Conservation (phyloP, 2,329 filamentous ascomycete species). For the Epichloe amarillans region DNA sequence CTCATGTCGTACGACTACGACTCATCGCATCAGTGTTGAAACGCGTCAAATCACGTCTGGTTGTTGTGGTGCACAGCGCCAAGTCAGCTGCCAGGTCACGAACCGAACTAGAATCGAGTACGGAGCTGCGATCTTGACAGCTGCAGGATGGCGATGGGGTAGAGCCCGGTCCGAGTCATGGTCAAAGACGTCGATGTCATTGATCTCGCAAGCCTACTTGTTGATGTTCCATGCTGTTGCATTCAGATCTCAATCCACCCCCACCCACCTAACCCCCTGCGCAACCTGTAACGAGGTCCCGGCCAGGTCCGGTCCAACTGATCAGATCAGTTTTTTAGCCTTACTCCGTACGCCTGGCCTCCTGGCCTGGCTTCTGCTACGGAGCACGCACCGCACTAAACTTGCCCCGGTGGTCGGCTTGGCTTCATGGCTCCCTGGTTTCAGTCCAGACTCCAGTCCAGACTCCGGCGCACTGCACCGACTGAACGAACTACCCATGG, state of each 20-base stretch:
- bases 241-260: constrained; percentile 3
- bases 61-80: background rate
- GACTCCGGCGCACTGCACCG: background rate
- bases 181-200: background rate
- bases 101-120: background rate
- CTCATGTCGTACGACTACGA: background rate
- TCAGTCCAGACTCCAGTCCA: background rate
- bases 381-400: background rate
- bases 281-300: background rate
- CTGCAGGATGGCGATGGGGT: background rate
- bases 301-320: background rate
- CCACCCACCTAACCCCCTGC: constrained; percentile 6
- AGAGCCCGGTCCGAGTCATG: background rate
- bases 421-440: background rate
- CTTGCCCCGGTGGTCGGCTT: background rate
- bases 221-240: too few species aligned
- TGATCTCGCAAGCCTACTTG: too few species aligned
- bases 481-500: background rate
- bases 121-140: background rate
- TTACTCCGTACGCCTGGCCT: background rate
- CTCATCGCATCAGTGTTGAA: background rate
- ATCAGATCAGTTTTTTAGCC: too few species aligned
- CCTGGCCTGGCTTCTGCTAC: background rate
- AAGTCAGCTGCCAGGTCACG: background rate
- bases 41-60: background rate